Evolutionary conservation across 1,284 basidiomycete species (phyloP).

Genomic region (Boletus semigastroideus): DNA sequence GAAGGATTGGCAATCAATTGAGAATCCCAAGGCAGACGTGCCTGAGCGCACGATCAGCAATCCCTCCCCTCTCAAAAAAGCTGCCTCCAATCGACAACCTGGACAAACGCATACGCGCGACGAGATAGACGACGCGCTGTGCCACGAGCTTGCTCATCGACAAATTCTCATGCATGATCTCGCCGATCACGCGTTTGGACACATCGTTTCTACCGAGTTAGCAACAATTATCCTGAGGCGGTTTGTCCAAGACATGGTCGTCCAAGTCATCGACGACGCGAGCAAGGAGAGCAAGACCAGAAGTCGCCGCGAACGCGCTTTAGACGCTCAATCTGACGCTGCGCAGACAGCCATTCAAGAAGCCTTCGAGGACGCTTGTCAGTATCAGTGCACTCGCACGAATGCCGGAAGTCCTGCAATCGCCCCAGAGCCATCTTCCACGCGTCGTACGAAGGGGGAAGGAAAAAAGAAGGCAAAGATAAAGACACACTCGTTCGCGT

Average conservation of each 20-base stretch:
- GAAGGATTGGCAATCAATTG: neutral
- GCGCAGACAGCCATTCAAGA: neutral
- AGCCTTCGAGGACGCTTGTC: neutral
- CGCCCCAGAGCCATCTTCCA: neutral
- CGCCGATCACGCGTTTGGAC: conserved; percentile 11
- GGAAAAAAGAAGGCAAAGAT: neutral
- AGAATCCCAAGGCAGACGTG: neutral
- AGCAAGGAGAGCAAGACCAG: neutral
- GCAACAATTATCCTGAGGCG: conserved; percentile 1
- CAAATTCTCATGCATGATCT: conserved; percentile 5
- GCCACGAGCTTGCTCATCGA: conserved; percentile 4
- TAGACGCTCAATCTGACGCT: neutral
- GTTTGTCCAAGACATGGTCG: neutral
- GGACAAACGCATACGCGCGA: conserved; percentile 4
- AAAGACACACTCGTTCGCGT: neutral
- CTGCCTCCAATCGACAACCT: conserved; percentile 3
- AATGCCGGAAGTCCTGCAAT: neutral
- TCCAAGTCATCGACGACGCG: conserved; percentile 1
- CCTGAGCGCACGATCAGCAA: neutral
- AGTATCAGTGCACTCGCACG: neutral
- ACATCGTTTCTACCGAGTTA: conserved; percentile 6
- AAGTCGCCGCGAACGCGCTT: neutral
- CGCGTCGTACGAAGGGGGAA: neutral
- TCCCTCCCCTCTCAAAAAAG: conserved; percentile 2
- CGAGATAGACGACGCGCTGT: conserved; percentile 1